Conservation (phyloP, 2,329 filamentous ascomycete genomes). For the Thielaviopsis musarum region DNA sequence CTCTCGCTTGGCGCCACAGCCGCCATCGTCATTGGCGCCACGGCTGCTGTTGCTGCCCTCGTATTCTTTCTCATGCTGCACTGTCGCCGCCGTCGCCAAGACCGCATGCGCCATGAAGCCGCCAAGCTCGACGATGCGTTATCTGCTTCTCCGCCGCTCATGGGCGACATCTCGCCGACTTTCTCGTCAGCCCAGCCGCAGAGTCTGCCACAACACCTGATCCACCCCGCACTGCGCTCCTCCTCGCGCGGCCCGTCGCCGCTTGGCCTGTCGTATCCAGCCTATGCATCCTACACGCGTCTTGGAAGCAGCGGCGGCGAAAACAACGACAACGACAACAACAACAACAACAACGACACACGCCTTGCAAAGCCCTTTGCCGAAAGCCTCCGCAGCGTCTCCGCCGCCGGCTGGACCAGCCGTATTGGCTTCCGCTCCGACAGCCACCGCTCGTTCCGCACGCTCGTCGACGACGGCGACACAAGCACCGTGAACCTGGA, state of each 20-base stretch:
- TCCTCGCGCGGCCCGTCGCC: background rate
- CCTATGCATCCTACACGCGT: background rate
- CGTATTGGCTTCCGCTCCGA: background rate
- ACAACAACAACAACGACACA: background rate
- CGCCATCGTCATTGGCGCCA: slow-evolving; percentile 7
- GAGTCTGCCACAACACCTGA: no score
- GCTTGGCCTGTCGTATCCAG: background rate
- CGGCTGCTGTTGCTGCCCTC: background rate
- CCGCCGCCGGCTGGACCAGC: background rate
- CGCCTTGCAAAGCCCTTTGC: background rate
- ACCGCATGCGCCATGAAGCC: slow-evolving; percentile 1
- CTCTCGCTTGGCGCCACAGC: slow-evolving; percentile 8
- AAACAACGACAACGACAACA: background rate
- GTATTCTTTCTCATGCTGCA: slow-evolving; percentile 1
- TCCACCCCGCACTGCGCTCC: background rate
- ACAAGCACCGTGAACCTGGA: background rate
- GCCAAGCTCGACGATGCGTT: background rate
- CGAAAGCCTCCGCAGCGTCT: background rate
- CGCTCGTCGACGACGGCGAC: background rate
- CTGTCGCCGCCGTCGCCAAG: slow-evolving; percentile 2
- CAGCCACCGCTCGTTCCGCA: background rate
- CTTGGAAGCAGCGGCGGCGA: background rate
- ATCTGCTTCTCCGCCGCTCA: background rate
- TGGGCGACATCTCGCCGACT: background rate
- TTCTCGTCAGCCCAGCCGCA: no score